phyloP scores from a whole-genome alignment of 2,329 filamentous ascomycete species.

The Xylariaceae sp. region DNA sequence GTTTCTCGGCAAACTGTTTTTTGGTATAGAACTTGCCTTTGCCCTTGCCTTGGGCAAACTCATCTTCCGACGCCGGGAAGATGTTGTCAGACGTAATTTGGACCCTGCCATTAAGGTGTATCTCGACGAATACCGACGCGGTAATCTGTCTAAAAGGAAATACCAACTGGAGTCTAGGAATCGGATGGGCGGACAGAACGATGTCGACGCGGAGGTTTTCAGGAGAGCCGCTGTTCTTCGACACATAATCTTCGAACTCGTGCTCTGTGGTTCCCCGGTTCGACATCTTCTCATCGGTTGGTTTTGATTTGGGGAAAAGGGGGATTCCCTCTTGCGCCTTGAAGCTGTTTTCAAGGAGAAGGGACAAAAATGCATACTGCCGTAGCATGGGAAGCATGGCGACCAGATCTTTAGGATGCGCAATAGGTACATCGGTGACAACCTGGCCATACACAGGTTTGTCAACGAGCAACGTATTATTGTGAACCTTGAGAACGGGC shows the following conservation, averaged over 20 bases:
- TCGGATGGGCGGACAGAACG: slow-evolving; percentile 46
- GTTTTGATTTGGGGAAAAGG: slow-evolving; percentile 19
- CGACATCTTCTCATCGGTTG: slow-evolving; percentile 15
- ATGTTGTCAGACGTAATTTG: slow-evolving; percentile 55
- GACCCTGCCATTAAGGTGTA: slow-evolving; percentile 55
- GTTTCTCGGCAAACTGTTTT: slow-evolving; percentile 22
- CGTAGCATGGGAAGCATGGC: slow-evolving; percentile 67
- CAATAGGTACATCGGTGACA: slow-evolving; percentile 66
- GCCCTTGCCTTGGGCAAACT: slow-evolving; percentile 3
- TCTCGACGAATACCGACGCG: slow-evolving; percentile 52
- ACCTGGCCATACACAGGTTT: slow-evolving; percentile 67
- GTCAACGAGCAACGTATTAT: slow-evolving; percentile 62
- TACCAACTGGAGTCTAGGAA: slow-evolving; percentile 46
- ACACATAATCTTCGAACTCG: slow-evolving; percentile 24
- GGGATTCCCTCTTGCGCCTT: slow-evolving; percentile 32
- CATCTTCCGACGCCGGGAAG: slow-evolving; percentile 24
- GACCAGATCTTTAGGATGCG: slow-evolving; percentile 71
- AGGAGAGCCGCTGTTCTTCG: slow-evolving; percentile 2
- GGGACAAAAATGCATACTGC: slow-evolving; percentile 68
- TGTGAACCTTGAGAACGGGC: slow-evolving; percentile 37
- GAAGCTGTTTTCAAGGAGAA: slow-evolving; percentile 59
- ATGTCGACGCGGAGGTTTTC: slow-evolving; percentile 40
- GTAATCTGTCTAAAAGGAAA: slow-evolving; percentile 48
- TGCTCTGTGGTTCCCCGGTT: slow-evolving; percentile 20
- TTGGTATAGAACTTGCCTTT: slow-evolving; percentile 11